These are phyloP conservation scores for Senecio squalidus DNA, from an alignment of 140 eudicot genomes.

Conservation along the genomic window DNA sequence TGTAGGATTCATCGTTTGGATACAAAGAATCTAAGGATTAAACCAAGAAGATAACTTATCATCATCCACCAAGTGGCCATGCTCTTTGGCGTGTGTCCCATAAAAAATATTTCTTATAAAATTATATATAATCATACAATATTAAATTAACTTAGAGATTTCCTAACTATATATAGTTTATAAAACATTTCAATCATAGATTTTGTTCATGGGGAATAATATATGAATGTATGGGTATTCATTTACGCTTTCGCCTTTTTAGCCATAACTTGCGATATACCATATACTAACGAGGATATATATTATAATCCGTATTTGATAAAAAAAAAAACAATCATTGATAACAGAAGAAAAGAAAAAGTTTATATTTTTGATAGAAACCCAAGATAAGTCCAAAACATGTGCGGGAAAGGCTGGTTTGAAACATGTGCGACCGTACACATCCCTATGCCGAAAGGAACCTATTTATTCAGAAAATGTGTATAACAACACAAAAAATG, in stretches of 20 bases:
- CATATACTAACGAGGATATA: not conserved
- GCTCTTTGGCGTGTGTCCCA: slow-evolving; percentile 12
- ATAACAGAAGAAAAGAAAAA: too few relatives aligned
- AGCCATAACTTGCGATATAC: not conserved
- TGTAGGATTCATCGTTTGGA: slow-evolving; percentile 21
- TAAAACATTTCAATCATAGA: not conserved
- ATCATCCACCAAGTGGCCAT: slow-evolving; percentile 36
- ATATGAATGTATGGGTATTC: not conserved
- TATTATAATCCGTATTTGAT: too few relatives aligned
- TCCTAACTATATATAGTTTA: not conserved
- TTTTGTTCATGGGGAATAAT: not conserved
- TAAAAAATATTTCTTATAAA: not conserved
- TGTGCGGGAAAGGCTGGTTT: too few relatives aligned
- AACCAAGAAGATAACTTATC: slow-evolving; percentile 34
- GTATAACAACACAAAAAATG: too few relatives aligned
- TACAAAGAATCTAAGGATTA: slow-evolving; percentile 35
- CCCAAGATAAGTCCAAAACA: too few relatives aligned
- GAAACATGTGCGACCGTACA: too few relatives aligned
- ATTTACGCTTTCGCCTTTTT: not conserved
- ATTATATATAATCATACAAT: not conserved
- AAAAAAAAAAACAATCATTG: too few relatives aligned
- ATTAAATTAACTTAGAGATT: not conserved
- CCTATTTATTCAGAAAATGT: too few relatives aligned
- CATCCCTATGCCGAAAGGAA: too few relatives aligned
- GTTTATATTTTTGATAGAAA: too few relatives aligned